These are phyloP conservation scores for Monilinia fructigena DNA, from an alignment of 2,329 filamentous ascomycete species.

Conservation along the genomic window DNA sequence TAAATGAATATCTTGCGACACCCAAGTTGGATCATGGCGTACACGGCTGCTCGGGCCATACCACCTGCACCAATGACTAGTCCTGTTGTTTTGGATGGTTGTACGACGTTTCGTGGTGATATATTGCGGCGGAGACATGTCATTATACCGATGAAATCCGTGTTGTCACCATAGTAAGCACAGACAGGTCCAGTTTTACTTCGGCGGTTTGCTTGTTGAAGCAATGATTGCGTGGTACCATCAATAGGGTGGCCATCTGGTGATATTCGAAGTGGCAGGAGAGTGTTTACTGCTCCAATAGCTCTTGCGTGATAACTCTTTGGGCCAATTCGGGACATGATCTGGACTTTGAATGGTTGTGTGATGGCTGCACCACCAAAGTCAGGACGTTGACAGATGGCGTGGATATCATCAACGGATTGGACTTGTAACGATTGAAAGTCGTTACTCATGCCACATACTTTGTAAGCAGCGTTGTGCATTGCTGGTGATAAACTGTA, in stretches of 20 bases:
- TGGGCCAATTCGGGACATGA: conserved; percentile 62
- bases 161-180: conserved; percentile 75
- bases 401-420: conserved; percentile 61
- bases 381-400: conserved; percentile 61
- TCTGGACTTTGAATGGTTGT: conserved; percentile 72
- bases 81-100: conserved; percentile 47
- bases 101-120: conserved; percentile 67
- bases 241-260: conserved; percentile 47
- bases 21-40: conserved; percentile 74
- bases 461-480: conserved; percentile 68
- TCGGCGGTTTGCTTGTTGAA: conserved; percentile 48
- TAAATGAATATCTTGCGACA: conserved; percentile 73
- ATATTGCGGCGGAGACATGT: conserved; percentile 70
- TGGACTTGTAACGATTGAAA: conserved; percentile 65
- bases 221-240: conserved; percentile 43
- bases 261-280: conserved; percentile 62
- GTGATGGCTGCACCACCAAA: conserved; percentile 73
- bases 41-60: conserved; percentile 76
- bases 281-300: conserved; percentile 74
- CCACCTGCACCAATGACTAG: conserved; percentile 67
- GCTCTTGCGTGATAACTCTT: conserved; percentile 70
- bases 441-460: conserved; percentile 65
- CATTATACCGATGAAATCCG: conserved; percentile 77
- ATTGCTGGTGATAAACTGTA: conserved; percentile 76
- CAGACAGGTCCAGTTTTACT: conserved; percentile 65